Evolutionary conservation across 2,329 filamentous ascomycete genomes (phyloP), one percentile per base, ranked within the genome.

Genomic region (Waltergamsia citrina): DNA sequence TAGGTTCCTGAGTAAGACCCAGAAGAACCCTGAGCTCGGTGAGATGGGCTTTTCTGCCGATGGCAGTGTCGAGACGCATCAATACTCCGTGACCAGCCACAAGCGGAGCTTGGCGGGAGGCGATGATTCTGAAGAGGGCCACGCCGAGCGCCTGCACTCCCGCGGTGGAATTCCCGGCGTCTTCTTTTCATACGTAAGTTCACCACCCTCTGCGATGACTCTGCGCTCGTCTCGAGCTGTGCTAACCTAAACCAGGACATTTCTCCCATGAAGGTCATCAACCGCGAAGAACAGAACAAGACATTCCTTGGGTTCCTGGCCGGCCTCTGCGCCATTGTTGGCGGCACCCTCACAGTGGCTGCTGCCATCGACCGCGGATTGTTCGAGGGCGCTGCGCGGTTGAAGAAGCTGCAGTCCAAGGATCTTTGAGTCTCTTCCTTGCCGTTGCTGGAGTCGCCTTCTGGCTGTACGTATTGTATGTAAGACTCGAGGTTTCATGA

Each of bases 231-330:
- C 11, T n/a, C 21, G 20, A 2, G 8, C 8, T 24, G 15, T 31
- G 19, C 29, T 32, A 15, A 32, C 29, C 15, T 5, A 4, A 17
- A 6, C 12, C 9, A 88, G 83, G 92, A 98, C 50, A 98, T 98
- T 57, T 96, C 90, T 3, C 92, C 92, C 5, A 98, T 98, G 92
- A 98, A 96, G 65, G 90, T 98, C 40, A 83, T 98, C 62, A 98
- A 98, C 67, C 82, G 88, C 36, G 93, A 98, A 64, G 81, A 85
- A 45, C 77, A 85, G 30, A 69, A 80, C 40, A 96, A 96, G 69
- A 83, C 82, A 5, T 93, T 98, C 56, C 78, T 85, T 1, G 85
- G 85, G 14, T 98, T 98, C 67, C 60, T 98, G 38, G 90, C 92
- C 1, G 92, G 92, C 31, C 76, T 98, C 15, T 98, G 92, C 57